A percentile compares a stretch with the other conserved stretches of the same genome.
Conservation (phyloP, 2,329 filamentous ascomycete genomes). For the Tolypocladium capitatum region DNA sequence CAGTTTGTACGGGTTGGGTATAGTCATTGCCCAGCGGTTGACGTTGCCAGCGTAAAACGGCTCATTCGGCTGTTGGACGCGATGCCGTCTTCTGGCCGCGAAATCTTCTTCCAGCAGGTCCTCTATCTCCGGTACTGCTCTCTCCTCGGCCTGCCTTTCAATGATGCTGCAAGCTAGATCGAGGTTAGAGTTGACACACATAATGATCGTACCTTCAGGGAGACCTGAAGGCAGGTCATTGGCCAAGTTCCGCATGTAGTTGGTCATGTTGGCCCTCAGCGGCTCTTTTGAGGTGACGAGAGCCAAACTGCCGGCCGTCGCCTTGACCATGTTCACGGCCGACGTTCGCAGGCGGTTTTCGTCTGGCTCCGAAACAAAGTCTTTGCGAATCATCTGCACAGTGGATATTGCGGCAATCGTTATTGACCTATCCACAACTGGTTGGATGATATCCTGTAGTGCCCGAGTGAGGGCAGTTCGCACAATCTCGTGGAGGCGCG, state of each 20-base stretch:
- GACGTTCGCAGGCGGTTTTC: constrained; percentile 75
- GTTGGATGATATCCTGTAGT: constrained; percentile 90
- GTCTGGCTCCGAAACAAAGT: constrained; percentile 87
- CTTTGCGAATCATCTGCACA: constrained; percentile 87
- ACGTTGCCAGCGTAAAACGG: constrained; percentile 71
- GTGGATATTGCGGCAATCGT: constrained; percentile 97
- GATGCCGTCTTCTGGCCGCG: constrained; percentile 63
- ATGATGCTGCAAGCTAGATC: constrained; percentile 88
- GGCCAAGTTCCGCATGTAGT: constrained; percentile 72
- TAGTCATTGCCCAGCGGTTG: constrained; percentile 84
- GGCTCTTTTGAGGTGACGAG: constrained; percentile 98
- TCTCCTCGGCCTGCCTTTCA: constrained; percentile 88
- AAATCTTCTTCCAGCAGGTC: constrained; percentile 77
- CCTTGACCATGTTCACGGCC: constrained; percentile 88
- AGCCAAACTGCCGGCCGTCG: constrained; percentile 83
- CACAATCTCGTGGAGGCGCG: constrained; percentile 62
- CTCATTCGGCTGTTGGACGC: constrained; percentile 62
- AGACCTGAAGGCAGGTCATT: constrained; percentile 64
- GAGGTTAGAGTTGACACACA: constrained; percentile 97
- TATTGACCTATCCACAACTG: constrained; percentile 92
- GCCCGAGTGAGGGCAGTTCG: constrained; percentile 76
- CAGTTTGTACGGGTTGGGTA: constrained; percentile 86
- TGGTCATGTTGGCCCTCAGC: constrained; percentile 88
- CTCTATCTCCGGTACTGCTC: constrained; percentile 87
- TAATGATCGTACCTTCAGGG: constrained; percentile 87